phyloP scores from a whole-genome alignment of 2,329 filamentous ascomycete species.

The Sclerotinia trifoliorum region DNA sequence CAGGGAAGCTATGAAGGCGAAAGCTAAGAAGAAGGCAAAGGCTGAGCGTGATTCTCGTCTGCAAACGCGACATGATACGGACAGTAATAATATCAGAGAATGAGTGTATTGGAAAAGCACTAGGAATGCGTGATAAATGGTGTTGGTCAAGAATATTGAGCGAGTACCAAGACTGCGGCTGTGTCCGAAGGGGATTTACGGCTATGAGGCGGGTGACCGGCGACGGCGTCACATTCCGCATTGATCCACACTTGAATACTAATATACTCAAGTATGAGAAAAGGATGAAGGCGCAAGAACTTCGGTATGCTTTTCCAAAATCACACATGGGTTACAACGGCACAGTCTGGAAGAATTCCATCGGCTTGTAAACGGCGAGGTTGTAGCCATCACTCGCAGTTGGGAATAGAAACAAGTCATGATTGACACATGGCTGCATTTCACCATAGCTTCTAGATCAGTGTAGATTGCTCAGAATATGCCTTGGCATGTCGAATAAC shows the following conservation, averaged over 20 bases:
- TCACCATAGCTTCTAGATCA: not conserved
- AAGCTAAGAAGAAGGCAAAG: constrained; percentile 26
- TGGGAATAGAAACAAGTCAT: not conserved
- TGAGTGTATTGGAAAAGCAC: not conserved
- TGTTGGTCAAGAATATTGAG: not conserved
- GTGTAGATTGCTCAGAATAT: not conserved
- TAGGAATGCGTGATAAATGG: not conserved
- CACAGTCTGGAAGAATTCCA: not conserved
- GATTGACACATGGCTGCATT: constrained; percentile 1
- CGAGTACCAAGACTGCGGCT: not conserved
- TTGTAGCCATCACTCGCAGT: not conserved
- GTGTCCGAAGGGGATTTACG: not conserved
- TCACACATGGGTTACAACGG: not conserved
- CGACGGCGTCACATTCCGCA: not conserved
- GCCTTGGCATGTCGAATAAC: not conserved
- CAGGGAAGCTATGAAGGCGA: constrained; percentile 27
- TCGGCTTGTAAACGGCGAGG: not conserved
- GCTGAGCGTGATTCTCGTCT: not conserved
- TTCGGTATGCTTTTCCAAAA: not conserved
- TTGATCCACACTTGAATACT: not conserved
- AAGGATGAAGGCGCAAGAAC: not conserved
- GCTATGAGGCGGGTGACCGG: not conserved
- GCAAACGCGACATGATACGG: not conserved
- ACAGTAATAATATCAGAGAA: not conserved
- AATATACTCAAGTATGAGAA: not conserved